These are phyloP conservation scores for Crotalaria pallida DNA, from an alignment of 306 rosid species.

Conservation along the genomic window DNA sequence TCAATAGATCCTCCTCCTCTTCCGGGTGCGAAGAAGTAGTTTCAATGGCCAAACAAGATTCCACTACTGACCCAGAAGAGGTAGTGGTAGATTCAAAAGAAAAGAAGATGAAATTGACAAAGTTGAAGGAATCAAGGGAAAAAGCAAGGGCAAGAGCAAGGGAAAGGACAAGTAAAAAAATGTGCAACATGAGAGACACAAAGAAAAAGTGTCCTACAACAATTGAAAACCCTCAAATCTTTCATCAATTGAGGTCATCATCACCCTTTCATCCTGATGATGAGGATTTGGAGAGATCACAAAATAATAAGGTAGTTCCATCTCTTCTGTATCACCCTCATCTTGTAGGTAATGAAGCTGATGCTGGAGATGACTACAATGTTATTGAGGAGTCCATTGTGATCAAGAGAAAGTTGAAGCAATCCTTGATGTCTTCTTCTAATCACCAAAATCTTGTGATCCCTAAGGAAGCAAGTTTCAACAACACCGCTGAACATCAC, in stretches of 20 bases:
- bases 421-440: constrained; percentile 16
- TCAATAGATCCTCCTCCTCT: constrained; percentile 17
- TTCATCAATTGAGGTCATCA: constrained; percentile 30
- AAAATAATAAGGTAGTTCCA: neutral
- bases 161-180: constrained; percentile 56
- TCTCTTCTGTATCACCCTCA: neutral
- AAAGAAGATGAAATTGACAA: constrained; percentile 16
- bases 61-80: neutral
- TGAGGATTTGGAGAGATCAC: neutral
- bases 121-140: constrained; percentile 44
- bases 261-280: constrained; percentile 3
- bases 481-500: constrained; percentile 21
- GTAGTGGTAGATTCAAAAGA: neutral
- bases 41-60: neutral
- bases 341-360: neutral
- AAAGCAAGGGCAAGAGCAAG: constrained; percentile 77
- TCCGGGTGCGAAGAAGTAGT: constrained; percentile 32
- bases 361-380: constrained; percentile 23
- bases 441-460: constrained; percentile 33
- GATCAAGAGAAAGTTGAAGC: constrained; percentile 44
- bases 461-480: constrained; percentile 33
- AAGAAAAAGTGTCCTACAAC: constrained; percentile 24
- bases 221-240: constrained; percentile 27
- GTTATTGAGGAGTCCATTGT: constrained; percentile 38
- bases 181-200: constrained; percentile 2